A percentile compares a stretch with the other conserved stretches of the same genome.
phyloP scores from a whole-genome alignment of 768 basidiomycete genomes.

The Lentinus brumalis region DNA sequence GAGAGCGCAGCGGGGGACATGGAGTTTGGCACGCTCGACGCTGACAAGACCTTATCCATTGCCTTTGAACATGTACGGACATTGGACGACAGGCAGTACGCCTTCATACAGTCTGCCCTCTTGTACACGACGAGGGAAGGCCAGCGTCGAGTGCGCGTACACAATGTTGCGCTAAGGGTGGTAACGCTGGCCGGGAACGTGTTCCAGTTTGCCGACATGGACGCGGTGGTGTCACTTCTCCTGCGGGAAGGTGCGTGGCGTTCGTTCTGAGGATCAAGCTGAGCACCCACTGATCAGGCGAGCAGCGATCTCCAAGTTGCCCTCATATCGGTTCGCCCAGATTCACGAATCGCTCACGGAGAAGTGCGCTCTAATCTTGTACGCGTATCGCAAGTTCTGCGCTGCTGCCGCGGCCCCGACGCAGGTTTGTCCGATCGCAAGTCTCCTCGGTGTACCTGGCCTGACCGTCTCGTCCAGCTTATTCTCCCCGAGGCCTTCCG shows the following conservation, averaged over 20 bases:
- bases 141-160: conserved; percentile 78
- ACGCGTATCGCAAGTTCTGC: conserved; percentile 88
- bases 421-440: conserved; percentile 54
- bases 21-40: conserved; percentile 76
- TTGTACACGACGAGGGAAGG: conserved; percentile 41
- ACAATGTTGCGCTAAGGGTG: conserved; percentile 84
- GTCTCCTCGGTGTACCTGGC: too few species aligned
- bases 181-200: conserved; percentile 87
- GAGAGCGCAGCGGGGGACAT: conserved; percentile 70
- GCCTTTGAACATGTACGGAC: conserved; percentile 70
- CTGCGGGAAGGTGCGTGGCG: conserved; percentile 69
- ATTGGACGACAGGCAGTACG: conserved; percentile 71
- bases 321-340: conserved; percentile 60
- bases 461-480: conserved; percentile 49
- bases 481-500: conserved; percentile 95
- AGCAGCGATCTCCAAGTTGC: conserved; percentile 69
- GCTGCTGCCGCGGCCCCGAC: conserved; percentile 74
- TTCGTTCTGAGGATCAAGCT: not conserved
- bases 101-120: conserved; percentile 83
- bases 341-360: conserved; percentile 64
- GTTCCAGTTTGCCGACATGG: conserved; percentile 90
- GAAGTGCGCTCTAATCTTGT: conserved; percentile 74
- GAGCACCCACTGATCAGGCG: not conserved
- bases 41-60: conserved; percentile 78
- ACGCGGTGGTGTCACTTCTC: conserved; percentile 73